These are phyloP conservation scores for Ceratobasidium sp. DNA, from an alignment of 1,284 basidiomycete genomes.

Conservation along the genomic window DNA sequence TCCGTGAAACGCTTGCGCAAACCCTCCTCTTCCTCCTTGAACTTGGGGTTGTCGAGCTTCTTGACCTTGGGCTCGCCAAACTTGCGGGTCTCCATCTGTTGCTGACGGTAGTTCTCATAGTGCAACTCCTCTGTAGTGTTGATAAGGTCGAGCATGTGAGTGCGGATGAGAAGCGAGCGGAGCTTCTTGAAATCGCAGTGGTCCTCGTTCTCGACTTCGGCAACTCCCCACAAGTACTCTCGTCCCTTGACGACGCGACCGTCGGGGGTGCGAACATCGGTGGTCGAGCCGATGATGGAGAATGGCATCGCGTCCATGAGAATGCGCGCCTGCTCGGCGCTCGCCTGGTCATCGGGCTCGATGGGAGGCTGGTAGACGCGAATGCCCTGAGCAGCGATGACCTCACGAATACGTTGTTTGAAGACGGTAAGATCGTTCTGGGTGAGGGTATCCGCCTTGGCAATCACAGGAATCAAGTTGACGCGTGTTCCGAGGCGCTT, in stretches of 20 bases:
- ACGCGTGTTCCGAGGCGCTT: slow-evolving; percentile 93
- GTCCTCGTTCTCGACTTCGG: slow-evolving; percentile 97
- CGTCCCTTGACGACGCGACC: slow-evolving; percentile 92
- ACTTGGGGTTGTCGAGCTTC: slow-evolving; percentile 99
- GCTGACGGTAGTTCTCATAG: slow-evolving; percentile 98
- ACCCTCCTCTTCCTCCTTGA: slow-evolving; percentile 98
- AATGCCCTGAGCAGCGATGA: slow-evolving; percentile 93
- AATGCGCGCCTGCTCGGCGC: slow-evolving; percentile 82
- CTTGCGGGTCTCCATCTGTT: slow-evolving; percentile 99
- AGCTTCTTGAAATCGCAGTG: slow-evolving; percentile 99
- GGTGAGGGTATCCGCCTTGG: slow-evolving; percentile 95
- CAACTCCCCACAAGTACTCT: slow-evolving; percentile 95
- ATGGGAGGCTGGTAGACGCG: slow-evolving; percentile 96
- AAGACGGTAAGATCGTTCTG: slow-evolving; percentile 93
- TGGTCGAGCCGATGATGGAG: slow-evolving; percentile 93
- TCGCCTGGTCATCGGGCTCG: slow-evolving; percentile 94
- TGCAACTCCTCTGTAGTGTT: slow-evolving; percentile 94
- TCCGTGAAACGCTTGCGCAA: slow-evolving; percentile 98
- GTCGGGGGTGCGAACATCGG: slow-evolving; percentile 81
- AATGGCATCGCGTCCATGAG: slow-evolving; percentile 91
- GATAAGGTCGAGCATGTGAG: slow-evolving; percentile 97
- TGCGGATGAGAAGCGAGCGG: slow-evolving; percentile 96
- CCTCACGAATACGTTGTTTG: slow-evolving; percentile 95
- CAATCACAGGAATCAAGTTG: slow-evolving; percentile 97
- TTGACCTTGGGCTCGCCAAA: slow-evolving; percentile 99